These are phyloP conservation scores for Actinomucor elegans DNA, from an alignment of 371 early-diverging fungal species.

Conservation along the genomic window DNA sequence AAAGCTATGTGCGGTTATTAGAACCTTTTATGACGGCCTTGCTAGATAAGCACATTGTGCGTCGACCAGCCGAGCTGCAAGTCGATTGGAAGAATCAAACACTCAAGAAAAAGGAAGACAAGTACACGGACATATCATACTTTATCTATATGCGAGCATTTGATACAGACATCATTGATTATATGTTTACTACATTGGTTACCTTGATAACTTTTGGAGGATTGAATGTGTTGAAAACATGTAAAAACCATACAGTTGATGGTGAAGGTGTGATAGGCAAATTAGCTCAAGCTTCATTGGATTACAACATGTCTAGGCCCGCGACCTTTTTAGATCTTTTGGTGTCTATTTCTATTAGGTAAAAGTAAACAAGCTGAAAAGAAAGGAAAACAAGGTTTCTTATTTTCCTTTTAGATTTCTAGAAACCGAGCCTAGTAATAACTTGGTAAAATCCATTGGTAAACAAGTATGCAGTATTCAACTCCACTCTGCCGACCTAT, in stretches of 20 bases:
- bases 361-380: background rate
- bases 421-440: constrained; percentile 37
- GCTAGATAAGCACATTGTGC: constrained; percentile 54
- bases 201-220: constrained; percentile 60
- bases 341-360: constrained; percentile 16
- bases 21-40: constrained; percentile 64
- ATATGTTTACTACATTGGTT: constrained; percentile 60
- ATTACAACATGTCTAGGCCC: background rate
- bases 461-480: constrained; percentile 52
- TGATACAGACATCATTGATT: constrained; percentile 68
- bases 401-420: constrained; percentile 34
- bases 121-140: constrained; percentile 29
- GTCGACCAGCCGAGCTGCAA: constrained; percentile 29
- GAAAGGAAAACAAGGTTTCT: background rate
- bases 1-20: constrained; percentile 60
- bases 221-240: constrained; percentile 55
- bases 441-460: constrained; percentile 16
- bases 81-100: constrained; percentile 47
- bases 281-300: constrained; percentile 21
- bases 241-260: constrained; percentile 32
- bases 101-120: constrained; percentile 13
- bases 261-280: constrained; percentile 16
- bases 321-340: constrained; percentile 17
- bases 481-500: constrained; percentile 61
- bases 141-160: constrained; percentile 60